Conservation (phyloP, 345 rosid species). For the Syzygium aromaticum region DNA sequence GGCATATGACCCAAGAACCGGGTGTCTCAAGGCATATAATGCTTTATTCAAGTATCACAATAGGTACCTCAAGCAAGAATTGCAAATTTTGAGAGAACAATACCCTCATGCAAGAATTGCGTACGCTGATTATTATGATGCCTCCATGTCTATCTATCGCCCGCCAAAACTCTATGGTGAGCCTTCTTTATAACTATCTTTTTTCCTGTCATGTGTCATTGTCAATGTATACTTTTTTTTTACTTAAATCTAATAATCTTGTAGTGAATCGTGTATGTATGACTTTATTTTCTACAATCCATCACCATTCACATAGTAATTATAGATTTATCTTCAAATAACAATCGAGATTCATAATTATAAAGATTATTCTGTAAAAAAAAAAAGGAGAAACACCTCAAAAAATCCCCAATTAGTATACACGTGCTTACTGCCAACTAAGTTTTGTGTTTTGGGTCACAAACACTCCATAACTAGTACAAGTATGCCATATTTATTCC, state of each 20-base stretch:
- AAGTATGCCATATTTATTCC: too few species aligned
- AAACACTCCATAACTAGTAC: too few species aligned
- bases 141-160: constrained; percentile 28
- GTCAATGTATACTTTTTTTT: background rate
- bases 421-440: too few species aligned
- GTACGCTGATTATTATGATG: constrained; percentile 34
- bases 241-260: background rate
- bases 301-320: background rate
- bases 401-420: too few species aligned
- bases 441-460: too few species aligned
- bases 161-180: constrained; percentile 38
- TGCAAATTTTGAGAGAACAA: constrained; percentile 20
- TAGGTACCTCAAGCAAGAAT: constrained; percentile 24
- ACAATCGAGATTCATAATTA: background rate
- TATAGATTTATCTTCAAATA: background rate
- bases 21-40: constrained; percentile 39
- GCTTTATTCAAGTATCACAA: constrained; percentile 42
- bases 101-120: constrained; percentile 40
- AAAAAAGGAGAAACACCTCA: too few species aligned
- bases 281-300: background rate
- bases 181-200: background rate
- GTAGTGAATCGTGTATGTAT: background rate
- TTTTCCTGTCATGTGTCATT: background rate
- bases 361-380: too few species aligned
- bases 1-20: constrained; percentile 35